phyloP scores from a whole-genome alignment of 352 stramenopile genomes.

The Phytophthora sansomeana region DNA sequence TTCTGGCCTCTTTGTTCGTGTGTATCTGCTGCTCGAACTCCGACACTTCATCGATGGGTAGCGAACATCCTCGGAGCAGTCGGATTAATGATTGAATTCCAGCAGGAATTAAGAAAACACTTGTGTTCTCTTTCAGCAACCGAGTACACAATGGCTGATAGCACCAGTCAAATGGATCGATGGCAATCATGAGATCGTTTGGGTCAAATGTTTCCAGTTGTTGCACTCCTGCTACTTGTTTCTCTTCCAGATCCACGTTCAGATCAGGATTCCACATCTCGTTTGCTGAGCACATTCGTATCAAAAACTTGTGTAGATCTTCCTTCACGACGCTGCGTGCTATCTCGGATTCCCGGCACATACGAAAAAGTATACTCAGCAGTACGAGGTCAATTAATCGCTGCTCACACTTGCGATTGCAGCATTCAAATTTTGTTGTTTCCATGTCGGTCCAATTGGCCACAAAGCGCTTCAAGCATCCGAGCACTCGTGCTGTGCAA shows the following conservation, averaged over 20 bases:
- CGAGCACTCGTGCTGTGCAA: slow-evolving; percentile 46
- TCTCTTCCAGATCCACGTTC: not conserved
- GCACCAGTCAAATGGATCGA: slow-evolving; percentile 76
- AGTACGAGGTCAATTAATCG: slow-evolving; percentile 36
- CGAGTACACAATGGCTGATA: slow-evolving; percentile 41
- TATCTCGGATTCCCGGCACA: slow-evolving; percentile 44
- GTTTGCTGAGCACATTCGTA: slow-evolving; percentile 37
- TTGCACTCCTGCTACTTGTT: not conserved
- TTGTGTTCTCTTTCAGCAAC: slow-evolving; percentile 28
- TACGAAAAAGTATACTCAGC: slow-evolving; percentile 49
- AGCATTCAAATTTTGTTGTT: slow-evolving; percentile 26
- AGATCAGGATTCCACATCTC: not conserved
- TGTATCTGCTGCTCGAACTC: slow-evolving; percentile 39
- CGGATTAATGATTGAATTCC: slow-evolving; percentile 46
- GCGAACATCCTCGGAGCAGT: slow-evolving; percentile 38
- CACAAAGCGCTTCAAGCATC: slow-evolving; percentile 50
- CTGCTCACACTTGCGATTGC: slow-evolving; percentile 35
- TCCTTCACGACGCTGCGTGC: slow-evolving; percentile 50
- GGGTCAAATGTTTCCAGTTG: slow-evolving; percentile 29
- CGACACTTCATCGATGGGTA: slow-evolving; percentile 62
- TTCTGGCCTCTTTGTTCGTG: not conserved
- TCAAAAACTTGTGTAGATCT: slow-evolving; percentile 46
- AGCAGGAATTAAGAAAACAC: slow-evolving; percentile 51
- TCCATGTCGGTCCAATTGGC: not conserved
- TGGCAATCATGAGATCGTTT: slow-evolving; percentile 45